A percentile compares a stretch with the other conserved stretches of the same genome.
These are phyloP conservation scores for Heterobasidion irregulare DNA, from an alignment of 1,284 basidiomycete genomes.

Conservation along the genomic window DNA sequence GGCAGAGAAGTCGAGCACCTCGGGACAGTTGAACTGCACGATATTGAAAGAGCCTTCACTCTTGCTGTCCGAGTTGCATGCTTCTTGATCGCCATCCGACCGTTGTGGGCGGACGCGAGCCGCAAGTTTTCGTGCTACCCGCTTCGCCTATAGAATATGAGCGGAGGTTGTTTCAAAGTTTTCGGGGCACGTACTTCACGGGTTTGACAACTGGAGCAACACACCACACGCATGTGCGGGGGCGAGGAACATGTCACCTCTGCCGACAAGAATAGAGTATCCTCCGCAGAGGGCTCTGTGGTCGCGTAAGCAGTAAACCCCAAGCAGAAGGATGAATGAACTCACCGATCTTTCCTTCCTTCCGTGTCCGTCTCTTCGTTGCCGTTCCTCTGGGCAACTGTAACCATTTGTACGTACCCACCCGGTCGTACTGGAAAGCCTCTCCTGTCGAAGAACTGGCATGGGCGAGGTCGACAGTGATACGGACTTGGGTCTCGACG, in stretches of 20 bases:
- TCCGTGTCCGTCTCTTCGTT: slow-evolving; percentile 76
- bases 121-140: slow-evolving; percentile 80
- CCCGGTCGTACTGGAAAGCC: slow-evolving; percentile 56
- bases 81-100: slow-evolving; percentile 67
- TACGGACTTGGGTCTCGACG: slow-evolving; percentile 88
- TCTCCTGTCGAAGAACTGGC: slow-evolving; percentile 51
- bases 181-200: slow-evolving; percentile 59
- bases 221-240: slow-evolving; percentile 70
- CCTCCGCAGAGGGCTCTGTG: slow-evolving; percentile 61
- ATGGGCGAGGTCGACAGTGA: slow-evolving; percentile 70
- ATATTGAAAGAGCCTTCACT: slow-evolving; percentile 78
- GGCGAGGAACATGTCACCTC: slow-evolving; percentile 72
- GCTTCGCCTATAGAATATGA: slow-evolving; percentile 54
- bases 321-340: slow-evolving; percentile 8
- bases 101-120: slow-evolving; percentile 68
- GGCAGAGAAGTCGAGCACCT: slow-evolving; percentile 83
- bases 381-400: slow-evolving; percentile 71
- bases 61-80: slow-evolving; percentile 32
- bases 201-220: slow-evolving; percentile 77
- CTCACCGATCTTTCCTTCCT: slow-evolving; percentile 79
- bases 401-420: slow-evolving; percentile 82
- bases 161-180: slow-evolving; percentile 4
- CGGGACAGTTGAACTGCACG: slow-evolving; percentile 93
- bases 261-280: slow-evolving; percentile 62
- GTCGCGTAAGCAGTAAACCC: slow-evolving; percentile 9